Percentiles rank a stretch among this genome's conserved stretches.
phyloP scores from a whole-genome alignment of 75 land plant species.

The Picea glauca region DNA sequence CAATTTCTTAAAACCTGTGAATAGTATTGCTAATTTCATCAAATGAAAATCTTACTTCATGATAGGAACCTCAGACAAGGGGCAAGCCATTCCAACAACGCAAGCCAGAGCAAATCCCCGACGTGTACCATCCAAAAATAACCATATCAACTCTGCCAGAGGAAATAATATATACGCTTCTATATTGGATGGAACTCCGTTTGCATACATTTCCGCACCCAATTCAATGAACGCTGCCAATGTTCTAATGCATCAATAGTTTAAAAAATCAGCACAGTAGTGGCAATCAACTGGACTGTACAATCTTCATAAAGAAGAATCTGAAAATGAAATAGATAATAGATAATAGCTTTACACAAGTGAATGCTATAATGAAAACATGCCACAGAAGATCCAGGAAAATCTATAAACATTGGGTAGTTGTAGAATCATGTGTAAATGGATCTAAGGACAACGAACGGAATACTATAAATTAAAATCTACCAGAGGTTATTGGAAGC shows the following conservation, averaged over 20 bases:
- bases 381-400: no score
- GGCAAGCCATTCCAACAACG: conserved; percentile 66
- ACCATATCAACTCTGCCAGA: conserved; percentile 66
- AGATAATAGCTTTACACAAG: no score
- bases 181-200: conserved; percentile 63
- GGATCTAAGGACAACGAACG: no score
- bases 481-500: no score
- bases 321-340: no score
- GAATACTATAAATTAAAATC: no score
- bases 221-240: conserved; percentile 56
- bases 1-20: background rate
- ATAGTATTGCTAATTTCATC: background rate
- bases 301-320: no score
- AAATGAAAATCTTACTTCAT: conserved; percentile 45
- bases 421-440: no score
- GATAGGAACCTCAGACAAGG: conserved; percentile 73
- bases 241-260: conserved; percentile 23
- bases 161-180: conserved; percentile 82
- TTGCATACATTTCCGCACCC: conserved; percentile 89
- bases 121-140: conserved; percentile 61
- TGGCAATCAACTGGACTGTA: no score
- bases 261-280: no score
- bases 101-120: conserved; percentile 72
- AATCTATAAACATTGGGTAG: no score
- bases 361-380: no score